Evolutionary conservation across 805 yeast species (phyloP), one percentile per base, ranked within the genome.

Genomic region (Metschnikowia vanudenii): DNA sequence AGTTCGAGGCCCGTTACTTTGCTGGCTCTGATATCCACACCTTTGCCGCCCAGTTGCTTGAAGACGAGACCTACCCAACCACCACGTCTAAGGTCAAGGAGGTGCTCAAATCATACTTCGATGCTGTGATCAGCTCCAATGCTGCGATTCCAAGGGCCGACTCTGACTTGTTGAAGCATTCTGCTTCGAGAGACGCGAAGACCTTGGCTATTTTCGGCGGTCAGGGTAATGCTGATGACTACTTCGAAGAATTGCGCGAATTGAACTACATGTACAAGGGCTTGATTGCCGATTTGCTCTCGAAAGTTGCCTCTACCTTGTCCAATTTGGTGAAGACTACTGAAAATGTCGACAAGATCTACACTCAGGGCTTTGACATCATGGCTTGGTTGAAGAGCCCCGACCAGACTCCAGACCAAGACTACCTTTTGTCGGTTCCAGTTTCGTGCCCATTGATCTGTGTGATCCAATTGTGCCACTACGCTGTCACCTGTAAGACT

Each of bases 181-280:
- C 79, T n/a, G 62, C 73, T 42, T 74, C 75, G 48, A 71, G 75
- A 35, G 69, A 76, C 41, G 88, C 91, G 37, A 74, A 76, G 50
- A 68, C 91, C 46, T 81, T 79, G 50, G 96, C 97, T 53, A 82
- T 94, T 57, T 94, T 92, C 61, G 99, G 99, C 65, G 99, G 99
- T 62, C 99, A 94, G 75, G 99, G 99, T 71, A 92, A 89, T 74
- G 84, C 96, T 43, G 98, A 94, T 64, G 97, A 94, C 66, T 94
- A 89, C 75, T 94, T 94, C 59, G 97, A 91, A 65, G 99, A 94
- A 75, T 80, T 94, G 64, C 83, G 96, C 66, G 95, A 89, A 55
- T 67, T 91, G 49, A 85, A 87, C 74, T 73, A 80, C 54, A 77
- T 83, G 49, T 94, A 94, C 75, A 77, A 83, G 55, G 87, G 88